Evolutionary conservation across 768 basidiomycete species (phyloP).

Genomic region (Phanerochaete carnosa): DNA sequence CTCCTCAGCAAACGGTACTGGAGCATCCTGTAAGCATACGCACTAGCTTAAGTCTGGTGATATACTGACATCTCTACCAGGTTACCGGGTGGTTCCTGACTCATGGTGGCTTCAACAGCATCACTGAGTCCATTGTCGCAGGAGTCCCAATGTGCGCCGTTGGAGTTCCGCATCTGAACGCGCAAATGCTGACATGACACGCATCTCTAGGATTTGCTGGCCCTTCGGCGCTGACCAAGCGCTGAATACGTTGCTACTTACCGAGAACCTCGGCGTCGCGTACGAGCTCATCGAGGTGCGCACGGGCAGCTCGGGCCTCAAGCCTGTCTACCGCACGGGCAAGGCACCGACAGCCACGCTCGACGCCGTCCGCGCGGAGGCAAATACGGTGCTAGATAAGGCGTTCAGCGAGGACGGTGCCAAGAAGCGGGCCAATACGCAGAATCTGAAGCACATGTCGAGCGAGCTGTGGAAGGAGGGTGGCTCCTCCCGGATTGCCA

Average conservation of each 20-base stretch:
- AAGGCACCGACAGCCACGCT: slow-evolving; percentile 15
- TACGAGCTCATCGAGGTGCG: slow-evolving; percentile 22
- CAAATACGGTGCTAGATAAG: slow-evolving; percentile 7
- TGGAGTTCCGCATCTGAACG: background rate
- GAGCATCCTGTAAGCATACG: slow-evolving; percentile 19
- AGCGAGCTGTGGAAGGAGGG: too few relatives aligned
- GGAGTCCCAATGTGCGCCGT: slow-evolving; percentile 21
- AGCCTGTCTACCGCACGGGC: slow-evolving; percentile 15
- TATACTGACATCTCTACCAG: background rate
- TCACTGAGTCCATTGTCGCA: slow-evolving; percentile 18
- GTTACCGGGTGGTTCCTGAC: slow-evolving; percentile 23
- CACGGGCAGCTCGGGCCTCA: slow-evolving; percentile 12
- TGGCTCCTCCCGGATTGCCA: too few relatives aligned
- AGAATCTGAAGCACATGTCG: slow-evolving; percentile 3
- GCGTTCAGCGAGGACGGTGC: slow-evolving; percentile 17
- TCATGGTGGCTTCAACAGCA: slow-evolving; percentile 25
- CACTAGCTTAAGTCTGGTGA: background rate
- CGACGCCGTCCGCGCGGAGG: slow-evolving; percentile 19
- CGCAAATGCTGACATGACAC: background rate
- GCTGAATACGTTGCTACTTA: slow-evolving; percentile 16
- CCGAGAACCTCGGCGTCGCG: slow-evolving; percentile 15
- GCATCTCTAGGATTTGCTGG: slow-evolving; percentile 21
- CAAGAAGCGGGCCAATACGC: slow-evolving; percentile 17
- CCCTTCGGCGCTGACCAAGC: slow-evolving; percentile 25
- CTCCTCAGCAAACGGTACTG: slow-evolving; percentile 24